Evolutionary conservation across 345 rosid genomes (phyloP).

Genomic region (Hibiscus mutabilis): DNA sequence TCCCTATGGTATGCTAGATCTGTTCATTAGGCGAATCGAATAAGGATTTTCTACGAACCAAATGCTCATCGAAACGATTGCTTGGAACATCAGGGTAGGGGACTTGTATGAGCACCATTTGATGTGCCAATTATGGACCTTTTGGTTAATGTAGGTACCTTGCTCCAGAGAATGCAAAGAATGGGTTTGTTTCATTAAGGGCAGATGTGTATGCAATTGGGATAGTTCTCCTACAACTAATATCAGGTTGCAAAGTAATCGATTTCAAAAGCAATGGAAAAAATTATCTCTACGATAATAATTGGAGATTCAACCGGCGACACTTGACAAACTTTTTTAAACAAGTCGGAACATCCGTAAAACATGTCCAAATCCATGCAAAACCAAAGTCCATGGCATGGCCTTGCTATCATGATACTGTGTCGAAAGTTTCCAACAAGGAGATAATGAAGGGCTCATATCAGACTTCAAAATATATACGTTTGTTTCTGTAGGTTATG

Average conservation of each 20-base stretch:
- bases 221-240: conserved; percentile 42
- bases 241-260: conserved; percentile 43
- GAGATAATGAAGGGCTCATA: not conserved
- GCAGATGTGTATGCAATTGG: conserved; percentile 63
- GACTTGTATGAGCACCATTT: not conserved
- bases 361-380: not conserved
- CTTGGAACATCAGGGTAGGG: conserved; percentile 63
- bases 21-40: no score
- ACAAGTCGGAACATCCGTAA: not conserved
- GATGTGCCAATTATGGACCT: not conserved
- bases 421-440: not conserved
- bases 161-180: conserved; percentile 59
- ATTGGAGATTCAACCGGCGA: not conserved
- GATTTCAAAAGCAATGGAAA: conserved; percentile 21
- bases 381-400: not conserved
- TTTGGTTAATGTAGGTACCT: conserved; percentile 38
- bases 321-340: not conserved
- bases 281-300: conserved; percentile 31
- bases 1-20: conserved; percentile 40
- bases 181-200: conserved; percentile 47
- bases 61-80: not conserved
- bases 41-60: not conserved
- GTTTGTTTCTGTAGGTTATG: not conserved
- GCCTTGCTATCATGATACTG: not conserved
- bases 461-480: not conserved